A percentile compares a stretch with the other conserved stretches of the same genome.
Evolutionary conservation across 768 basidiomycete genomes (phyloP).

Genomic region (Trametopsis cervina): DNA sequence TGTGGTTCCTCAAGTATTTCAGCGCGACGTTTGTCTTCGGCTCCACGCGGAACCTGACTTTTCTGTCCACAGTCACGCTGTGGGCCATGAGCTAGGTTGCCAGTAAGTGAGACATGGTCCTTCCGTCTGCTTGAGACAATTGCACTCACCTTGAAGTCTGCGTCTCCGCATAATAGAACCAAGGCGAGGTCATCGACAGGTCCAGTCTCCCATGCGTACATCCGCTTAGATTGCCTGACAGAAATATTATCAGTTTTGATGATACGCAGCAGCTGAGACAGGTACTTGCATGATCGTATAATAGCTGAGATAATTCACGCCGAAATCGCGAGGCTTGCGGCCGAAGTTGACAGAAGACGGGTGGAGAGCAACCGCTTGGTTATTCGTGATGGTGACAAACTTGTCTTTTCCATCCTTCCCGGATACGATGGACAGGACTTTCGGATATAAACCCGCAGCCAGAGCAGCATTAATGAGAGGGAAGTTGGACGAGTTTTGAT

Average conservation of each 20-base stretch:
- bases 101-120: slow-evolving; percentile 1
- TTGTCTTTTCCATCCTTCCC: slow-evolving; percentile 36
- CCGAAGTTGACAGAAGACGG: slow-evolving; percentile 90
- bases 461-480: slow-evolving; percentile 75
- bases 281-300: slow-evolving; percentile 77
- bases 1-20: slow-evolving; percentile 65
- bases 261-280: slow-evolving; percentile 3
- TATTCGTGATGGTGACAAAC: slow-evolving; percentile 77
- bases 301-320: slow-evolving; percentile 67
- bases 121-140: background rate
- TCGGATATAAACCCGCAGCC: slow-evolving; percentile 85
- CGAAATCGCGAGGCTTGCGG: slow-evolving; percentile 59
- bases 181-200: slow-evolving; percentile 82
- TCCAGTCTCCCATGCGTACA: slow-evolving; percentile 91
- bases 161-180: slow-evolving; percentile 81
- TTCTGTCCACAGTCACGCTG: slow-evolving; percentile 75
- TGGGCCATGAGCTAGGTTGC: slow-evolving; percentile 61
- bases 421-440: slow-evolving; percentile 68
- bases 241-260: slow-evolving; percentile 12
- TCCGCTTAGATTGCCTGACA: slow-evolving; percentile 83
- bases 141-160: slow-evolving; percentile 70
- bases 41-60: slow-evolving; percentile 63
- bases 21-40: slow-evolving; percentile 75
- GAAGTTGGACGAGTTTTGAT: slow-evolving; percentile 60
- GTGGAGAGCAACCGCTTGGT: slow-evolving; percentile 73